These are phyloP conservation scores for Trichoderma breve DNA, from an alignment of 2,329 filamentous ascomycete genomes.

Conservation along the genomic window DNA sequence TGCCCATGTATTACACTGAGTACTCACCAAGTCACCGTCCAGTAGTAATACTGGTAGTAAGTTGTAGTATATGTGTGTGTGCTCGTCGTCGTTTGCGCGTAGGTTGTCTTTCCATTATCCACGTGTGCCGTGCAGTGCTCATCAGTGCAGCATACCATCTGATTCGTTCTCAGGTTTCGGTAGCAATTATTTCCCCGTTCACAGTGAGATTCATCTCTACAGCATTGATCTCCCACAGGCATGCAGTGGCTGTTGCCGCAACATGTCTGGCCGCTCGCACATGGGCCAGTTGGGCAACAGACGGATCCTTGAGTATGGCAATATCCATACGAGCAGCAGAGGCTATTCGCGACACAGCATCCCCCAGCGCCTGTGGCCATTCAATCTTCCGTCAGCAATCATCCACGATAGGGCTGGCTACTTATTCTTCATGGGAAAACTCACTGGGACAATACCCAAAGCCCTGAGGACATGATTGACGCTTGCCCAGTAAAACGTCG, in stretches of 20 bases:
- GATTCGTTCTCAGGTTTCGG: neutral
- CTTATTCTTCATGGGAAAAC: neutral
- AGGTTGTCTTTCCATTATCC: constrained; percentile 24
- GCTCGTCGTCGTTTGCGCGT: constrained; percentile 22
- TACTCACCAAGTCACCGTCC: constrained; percentile 25
- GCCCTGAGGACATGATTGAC: constrained; percentile 23
- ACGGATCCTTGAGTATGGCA: constrained; percentile 21
- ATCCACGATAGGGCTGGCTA: neutral
- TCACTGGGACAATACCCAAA: constrained; percentile 26
- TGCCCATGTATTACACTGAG: neutral
- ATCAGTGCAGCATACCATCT: constrained; percentile 28
- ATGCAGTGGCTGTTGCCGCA: constrained; percentile 27
- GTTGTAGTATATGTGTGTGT: constrained; percentile 18
- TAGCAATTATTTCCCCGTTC: constrained; percentile 26
- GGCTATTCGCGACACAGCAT: constrained; percentile 23
- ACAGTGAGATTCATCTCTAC: constrained; percentile 26
- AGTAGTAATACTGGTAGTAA: constrained; percentile 26
- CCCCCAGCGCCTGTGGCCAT: constrained; percentile 16
- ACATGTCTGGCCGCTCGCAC: constrained; percentile 22
- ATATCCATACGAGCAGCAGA: constrained; percentile 28
- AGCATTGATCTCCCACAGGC: constrained; percentile 25
- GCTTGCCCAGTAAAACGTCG: constrained; percentile 21
- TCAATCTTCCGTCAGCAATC: neutral
- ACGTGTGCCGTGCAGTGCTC: constrained; percentile 27
- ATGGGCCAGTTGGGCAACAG: constrained; percentile 27